Evolutionary conservation across 371 early-diverging fungal species (phyloP).

Genomic region (Rhizomucor pusillus): DNA sequence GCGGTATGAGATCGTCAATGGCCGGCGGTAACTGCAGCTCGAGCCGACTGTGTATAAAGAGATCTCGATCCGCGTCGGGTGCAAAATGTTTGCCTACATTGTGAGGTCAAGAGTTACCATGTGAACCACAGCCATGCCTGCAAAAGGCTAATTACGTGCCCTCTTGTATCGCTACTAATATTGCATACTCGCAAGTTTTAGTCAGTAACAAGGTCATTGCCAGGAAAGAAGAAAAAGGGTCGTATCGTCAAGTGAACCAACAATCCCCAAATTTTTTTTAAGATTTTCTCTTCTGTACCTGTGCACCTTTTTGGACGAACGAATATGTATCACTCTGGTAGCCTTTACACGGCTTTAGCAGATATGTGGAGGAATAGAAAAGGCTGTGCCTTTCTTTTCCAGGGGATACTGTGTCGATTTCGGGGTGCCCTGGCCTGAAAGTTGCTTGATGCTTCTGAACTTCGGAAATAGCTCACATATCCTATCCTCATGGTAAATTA

Average conservation of each 20-base stretch:
- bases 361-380: not conserved
- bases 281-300: too few species aligned
- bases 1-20: constrained; percentile 44
- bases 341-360: too few species aligned
- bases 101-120: not conserved
- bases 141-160: constrained; percentile 2
- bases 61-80: constrained; percentile 24
- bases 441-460: too few species aligned
- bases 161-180: constrained; percentile 18
- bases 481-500: too few species aligned
- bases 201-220: constrained; percentile 17
- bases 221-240: not conserved
- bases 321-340: too few species aligned
- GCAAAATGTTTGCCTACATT: constrained; percentile 27
- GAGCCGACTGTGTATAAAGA: constrained; percentile 34
- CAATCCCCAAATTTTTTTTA: too few species aligned
- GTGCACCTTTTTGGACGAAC: too few species aligned
- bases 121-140: not conserved
- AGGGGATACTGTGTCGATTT: too few species aligned
- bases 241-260: too few species aligned
- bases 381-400: not conserved
- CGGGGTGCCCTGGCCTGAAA: too few species aligned
- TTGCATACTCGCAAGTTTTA: constrained; percentile 15
- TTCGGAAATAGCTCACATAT: too few species aligned
- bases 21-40: constrained; percentile 28